phyloP scores from a whole-genome alignment of 192 early-diverging fungal species.

The Backusella luteola region DNA sequence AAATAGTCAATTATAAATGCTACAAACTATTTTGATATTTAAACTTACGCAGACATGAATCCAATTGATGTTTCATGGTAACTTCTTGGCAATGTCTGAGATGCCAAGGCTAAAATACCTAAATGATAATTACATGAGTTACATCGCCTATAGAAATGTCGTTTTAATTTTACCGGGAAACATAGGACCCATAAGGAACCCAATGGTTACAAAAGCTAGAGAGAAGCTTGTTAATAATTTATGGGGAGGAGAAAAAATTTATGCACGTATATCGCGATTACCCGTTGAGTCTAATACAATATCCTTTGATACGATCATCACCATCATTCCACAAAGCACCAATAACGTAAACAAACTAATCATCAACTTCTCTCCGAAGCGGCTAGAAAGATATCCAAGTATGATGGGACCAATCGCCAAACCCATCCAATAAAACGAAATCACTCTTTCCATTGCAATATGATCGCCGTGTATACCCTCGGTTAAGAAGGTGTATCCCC shows the following conservation, averaged over 20 bases:
- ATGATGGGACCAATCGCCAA: constrained; percentile 28
- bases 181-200: constrained; percentile 25
- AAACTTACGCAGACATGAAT: constrained; percentile 29
- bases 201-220: constrained; percentile 16
- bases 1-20: neutral
- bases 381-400: constrained; percentile 30
- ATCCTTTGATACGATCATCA: constrained; percentile 3
- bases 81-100: constrained; percentile 18
- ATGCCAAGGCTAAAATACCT: constrained; percentile 24
- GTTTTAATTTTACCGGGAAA: constrained; percentile 6
- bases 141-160: too few relatives aligned
- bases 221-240: neutral
- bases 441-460: constrained; percentile 20
- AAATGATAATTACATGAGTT: too few relatives aligned
- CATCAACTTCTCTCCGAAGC: constrained; percentile 36
- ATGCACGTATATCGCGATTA: neutral
- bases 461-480: constrained; percentile 24
- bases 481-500: constrained; percentile 35
- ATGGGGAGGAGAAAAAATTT: neutral
- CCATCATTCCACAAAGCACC: neutral
- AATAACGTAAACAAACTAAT: constrained; percentile 14
- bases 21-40: neutral
- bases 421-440: constrained; percentile 36
- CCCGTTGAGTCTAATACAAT: constrained; percentile 21
- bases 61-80: constrained; percentile 33